These are phyloP conservation scores for Clitoria ternatea DNA, from an alignment of 306 rosid species.

Conservation along the genomic window DNA sequence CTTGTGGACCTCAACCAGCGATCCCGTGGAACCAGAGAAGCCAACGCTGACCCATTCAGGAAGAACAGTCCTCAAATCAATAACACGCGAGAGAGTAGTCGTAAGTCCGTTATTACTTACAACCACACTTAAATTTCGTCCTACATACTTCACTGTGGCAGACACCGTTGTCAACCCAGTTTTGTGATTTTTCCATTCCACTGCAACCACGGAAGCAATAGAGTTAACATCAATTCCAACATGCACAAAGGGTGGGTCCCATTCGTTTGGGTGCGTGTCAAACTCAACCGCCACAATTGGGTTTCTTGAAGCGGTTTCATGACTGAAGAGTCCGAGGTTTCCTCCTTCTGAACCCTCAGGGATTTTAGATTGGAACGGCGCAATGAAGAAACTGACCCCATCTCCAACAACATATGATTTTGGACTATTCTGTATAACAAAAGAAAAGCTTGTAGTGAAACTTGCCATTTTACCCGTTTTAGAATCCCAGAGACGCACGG, in stretches of 20 bases:
- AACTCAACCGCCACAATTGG: conserved; percentile 40
- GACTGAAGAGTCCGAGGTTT: conserved; percentile 30
- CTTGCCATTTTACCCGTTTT: not conserved
- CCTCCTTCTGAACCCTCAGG: conserved; percentile 25
- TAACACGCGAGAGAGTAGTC: not conserved
- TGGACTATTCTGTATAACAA: not conserved
- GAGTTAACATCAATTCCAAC: conserved; percentile 35
- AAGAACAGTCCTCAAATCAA: conserved; percentile 14
- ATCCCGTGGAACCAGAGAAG: conserved; percentile 60
- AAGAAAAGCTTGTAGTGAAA: conserved; percentile 12
- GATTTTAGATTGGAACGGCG: conserved; percentile 15
- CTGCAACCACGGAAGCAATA: not conserved
- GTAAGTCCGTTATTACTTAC: not conserved
- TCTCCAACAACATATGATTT: too few species aligned
- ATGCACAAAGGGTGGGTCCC: conserved; percentile 30
- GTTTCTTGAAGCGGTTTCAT: not conserved
- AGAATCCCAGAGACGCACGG: conserved; percentile 22
- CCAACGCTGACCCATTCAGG: conserved; percentile 48
- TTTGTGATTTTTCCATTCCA: not conserved
- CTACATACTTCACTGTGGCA: conserved; percentile 24
- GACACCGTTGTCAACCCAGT: not conserved
- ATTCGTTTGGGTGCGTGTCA: conserved; percentile 20
- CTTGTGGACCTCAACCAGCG: conserved; percentile 34
- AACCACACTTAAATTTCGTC: conserved; percentile 2
- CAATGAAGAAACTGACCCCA: conserved; percentile 34